Evolutionary conservation across 164 flowering plant genomes (phyloP).

Genomic region (Liquidambar formosana): DNA sequence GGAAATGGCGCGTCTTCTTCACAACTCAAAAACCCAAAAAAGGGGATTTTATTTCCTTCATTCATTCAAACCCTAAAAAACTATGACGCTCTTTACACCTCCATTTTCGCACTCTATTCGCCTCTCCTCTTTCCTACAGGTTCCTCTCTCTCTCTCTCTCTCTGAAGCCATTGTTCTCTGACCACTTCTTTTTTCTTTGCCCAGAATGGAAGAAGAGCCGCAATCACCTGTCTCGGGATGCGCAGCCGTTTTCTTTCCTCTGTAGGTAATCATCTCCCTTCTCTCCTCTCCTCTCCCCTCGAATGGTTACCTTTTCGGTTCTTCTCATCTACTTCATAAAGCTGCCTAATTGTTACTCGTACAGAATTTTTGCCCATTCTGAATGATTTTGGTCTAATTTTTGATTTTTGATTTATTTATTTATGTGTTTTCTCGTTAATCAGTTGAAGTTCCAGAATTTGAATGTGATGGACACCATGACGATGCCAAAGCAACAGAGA

Average conservation of each 20-base stretch:
- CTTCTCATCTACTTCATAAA: no score
- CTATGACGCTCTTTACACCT: no score
- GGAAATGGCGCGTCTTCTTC: no score
- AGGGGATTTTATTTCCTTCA: no score
- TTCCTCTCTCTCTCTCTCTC: background rate
- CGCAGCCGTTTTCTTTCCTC: slow-evolving; percentile 22
- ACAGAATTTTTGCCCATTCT: background rate
- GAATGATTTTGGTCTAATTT: background rate
- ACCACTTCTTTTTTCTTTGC: background rate
- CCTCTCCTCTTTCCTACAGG: slow-evolving; percentile 3
- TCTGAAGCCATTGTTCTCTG: background rate
- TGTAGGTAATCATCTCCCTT: slow-evolving; percentile 22
- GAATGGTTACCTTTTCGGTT: no score
- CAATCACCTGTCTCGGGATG: background rate
- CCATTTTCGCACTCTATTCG: no score
- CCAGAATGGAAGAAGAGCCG: slow-evolving; percentile 25
- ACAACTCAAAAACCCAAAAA: no score
- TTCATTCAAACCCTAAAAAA: no score
- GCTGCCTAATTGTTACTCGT: no score
- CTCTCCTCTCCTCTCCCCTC: background rate
- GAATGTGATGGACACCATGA: slow-evolving; percentile 48
- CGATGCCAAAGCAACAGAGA: slow-evolving; percentile 50
- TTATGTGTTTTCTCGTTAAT: background rate
- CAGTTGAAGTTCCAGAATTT: slow-evolving; percentile 55
- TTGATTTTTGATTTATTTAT: slow-evolving; percentile 1